Evolutionary conservation across 2,329 filamentous ascomycete species (phyloP), one percentile per base, ranked within the genome.

Genomic region (Cladophialophora bantiana): DNA sequence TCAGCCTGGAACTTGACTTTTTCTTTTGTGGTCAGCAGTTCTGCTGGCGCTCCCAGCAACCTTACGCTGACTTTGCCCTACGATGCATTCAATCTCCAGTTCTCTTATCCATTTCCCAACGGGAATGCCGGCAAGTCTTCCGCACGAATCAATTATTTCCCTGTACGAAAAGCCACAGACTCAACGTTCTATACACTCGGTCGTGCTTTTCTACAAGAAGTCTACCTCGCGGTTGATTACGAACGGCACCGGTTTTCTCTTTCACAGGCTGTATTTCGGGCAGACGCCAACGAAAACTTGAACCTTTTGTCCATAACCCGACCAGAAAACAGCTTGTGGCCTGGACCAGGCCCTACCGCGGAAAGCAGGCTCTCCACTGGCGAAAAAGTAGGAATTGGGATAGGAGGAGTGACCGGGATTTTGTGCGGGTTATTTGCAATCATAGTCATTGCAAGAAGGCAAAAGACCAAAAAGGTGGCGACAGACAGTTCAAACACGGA

Each of bases 201-300:
- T 15, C 73, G 79, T 55, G 70, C 74, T 10, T 81, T 81, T 65
- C 70, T 81, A 15, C 79, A 81, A 70, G 79, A 81, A 72, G 75
- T 77, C 15, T 78, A 79, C 66, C 50, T 79, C 26, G 72, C 72
- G 35, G 77, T 78, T 12, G 77, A 79, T 65, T 79, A 78, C 64
- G 77, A 78, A 59, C 71, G 77, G 7, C 71, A 73, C 31, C 75
- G 74, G 42, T 79, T 79, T 59, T 76, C 76, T 4, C 65, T 79
- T 20, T 74, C 75, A 40, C 74, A 78, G 57, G 76, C 76, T 5
- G 68, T 70, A 31, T 77, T 77, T 60, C 71, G 70, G 12, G 45
- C 67, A 15, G 71, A 74, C 53, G 69, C 65, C 50, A 63, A 64
- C 90, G 90, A 71, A 88, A 88, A 26, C 86, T 89, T 62, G 88